Evolutionary conservation across 768 basidiomycete species (phyloP).

Genomic region (Tricholoma flavovirens): DNA sequence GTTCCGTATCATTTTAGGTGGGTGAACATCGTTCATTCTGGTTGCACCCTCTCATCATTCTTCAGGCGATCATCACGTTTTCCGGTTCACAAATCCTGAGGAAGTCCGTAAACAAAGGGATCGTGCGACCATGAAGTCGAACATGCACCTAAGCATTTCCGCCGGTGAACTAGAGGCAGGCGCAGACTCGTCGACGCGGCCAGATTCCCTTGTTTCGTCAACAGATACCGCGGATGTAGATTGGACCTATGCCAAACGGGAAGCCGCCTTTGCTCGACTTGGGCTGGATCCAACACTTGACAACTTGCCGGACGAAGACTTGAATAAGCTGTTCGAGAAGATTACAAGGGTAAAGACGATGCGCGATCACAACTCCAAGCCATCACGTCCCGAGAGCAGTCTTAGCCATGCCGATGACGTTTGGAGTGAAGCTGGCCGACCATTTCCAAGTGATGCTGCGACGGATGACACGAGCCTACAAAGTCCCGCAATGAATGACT

Average conservation of each 20-base stretch:
- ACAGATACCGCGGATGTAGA: constrained; percentile 76
- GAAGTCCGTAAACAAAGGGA: constrained; percentile 90
- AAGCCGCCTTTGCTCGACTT: constrained; percentile 83
- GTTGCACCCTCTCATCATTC: constrained; percentile 7
- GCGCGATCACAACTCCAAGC: constrained; percentile 71
- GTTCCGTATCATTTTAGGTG: constrained; percentile 93
- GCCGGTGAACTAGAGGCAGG: constrained; percentile 61
- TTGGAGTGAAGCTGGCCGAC: constrained; percentile 87
- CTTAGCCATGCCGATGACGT: constrained; percentile 81
- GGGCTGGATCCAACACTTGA: constrained; percentile 88
- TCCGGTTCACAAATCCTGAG: constrained; percentile 94
- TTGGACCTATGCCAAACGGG: constrained; percentile 96
- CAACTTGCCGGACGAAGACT: constrained; percentile 89
- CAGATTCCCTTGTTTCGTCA: constrained; percentile 71
- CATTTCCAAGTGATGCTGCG: constrained; percentile 66
- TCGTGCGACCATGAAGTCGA: constrained; percentile 69
- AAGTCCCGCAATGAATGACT: constrained; percentile 63
- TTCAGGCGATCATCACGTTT: constrained; percentile 92
- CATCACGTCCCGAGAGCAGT: constrained; percentile 82
- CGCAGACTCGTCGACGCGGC: constrained; percentile 58
- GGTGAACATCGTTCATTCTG: constrained; percentile 15
- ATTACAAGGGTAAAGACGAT: constrained; percentile 89
- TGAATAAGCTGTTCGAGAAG: constrained; percentile 91
- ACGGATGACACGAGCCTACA: constrained; percentile 85
- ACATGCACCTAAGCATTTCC: constrained; percentile 56